Conservation (phyloP, 2,329 filamentous ascomycete genomes). For the Pezicula radicicola region DNA sequence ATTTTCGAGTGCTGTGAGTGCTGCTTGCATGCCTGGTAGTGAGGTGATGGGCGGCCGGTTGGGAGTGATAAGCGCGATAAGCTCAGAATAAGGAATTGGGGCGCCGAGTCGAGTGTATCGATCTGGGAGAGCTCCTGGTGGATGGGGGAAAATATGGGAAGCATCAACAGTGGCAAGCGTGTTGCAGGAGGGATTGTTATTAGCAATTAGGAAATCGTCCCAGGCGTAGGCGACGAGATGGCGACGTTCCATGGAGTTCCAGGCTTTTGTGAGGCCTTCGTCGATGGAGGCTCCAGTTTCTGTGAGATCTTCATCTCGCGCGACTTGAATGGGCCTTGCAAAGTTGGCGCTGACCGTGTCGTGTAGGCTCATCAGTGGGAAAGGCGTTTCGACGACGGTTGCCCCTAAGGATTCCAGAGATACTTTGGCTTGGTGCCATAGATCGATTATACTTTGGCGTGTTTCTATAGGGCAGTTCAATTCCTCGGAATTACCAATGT, state of each 20-base stretch:
- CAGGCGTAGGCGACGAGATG: conserved; percentile 8
- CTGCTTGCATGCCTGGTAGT: conserved; percentile 34
- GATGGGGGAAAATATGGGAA: conserved; percentile 12
- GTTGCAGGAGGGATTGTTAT: conserved; percentile 4
- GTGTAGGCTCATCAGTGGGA: conserved; percentile 29
- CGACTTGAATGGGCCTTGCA: not conserved
- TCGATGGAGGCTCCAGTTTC: conserved; percentile 1
- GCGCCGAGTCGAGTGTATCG: not conserved
- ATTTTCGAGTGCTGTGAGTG: conserved; percentile 42
- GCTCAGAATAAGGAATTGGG: not conserved
- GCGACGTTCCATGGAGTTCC: conserved; percentile 7
- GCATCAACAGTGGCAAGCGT: conserved; percentile 15
- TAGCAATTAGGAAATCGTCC: conserved; percentile 12
- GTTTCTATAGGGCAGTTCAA: not conserved
- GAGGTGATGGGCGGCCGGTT: conserved; percentile 35
- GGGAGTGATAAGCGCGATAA: not conserved
- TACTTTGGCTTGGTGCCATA: conserved; percentile 26
- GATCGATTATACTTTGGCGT: not conserved
- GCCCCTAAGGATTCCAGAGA: conserved; percentile 29
- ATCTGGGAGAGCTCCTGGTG: conserved; percentile 4
- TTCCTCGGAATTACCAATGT: conserved; percentile 35
- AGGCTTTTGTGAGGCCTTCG: not conserved
- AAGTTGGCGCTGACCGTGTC: conserved; percentile 11
- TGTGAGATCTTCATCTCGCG: not conserved
- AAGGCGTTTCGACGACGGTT: conserved; percentile 29